Conservation (phyloP, 2,329 filamentous ascomycete genomes). For the Myrmaecium sp. region DNA sequence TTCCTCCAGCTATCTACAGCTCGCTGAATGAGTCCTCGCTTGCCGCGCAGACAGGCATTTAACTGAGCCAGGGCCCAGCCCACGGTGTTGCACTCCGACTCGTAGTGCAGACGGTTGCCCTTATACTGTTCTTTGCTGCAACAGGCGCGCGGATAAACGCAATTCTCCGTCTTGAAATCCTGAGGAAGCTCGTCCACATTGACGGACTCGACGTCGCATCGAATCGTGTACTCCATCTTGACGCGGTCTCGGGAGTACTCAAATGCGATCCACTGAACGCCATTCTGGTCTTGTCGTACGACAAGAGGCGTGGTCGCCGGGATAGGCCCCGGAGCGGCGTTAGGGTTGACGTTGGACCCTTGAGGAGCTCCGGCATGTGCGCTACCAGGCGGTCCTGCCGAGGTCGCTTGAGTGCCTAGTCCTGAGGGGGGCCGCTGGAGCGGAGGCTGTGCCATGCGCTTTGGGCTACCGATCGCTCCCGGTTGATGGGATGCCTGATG, state of each 20-base stretch:
- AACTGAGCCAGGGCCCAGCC: conserved; percentile 95
- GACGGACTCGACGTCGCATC: conserved; percentile 93
- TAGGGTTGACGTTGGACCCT: conserved; percentile 53
- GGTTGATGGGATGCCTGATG: conserved; percentile 30
- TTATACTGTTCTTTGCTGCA: conserved; percentile 92
- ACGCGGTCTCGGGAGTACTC: conserved; percentile 94
- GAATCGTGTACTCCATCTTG: conserved; percentile 99
- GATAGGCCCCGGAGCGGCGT: conserved; percentile 87
- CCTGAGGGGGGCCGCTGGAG: conserved; percentile 42
- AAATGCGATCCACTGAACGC: conserved; percentile 97
- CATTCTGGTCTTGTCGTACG: conserved; percentile 86
- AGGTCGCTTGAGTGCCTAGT: conserved; percentile 20
- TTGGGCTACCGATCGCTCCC: conserved; percentile 46
- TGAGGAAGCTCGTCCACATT: conserved; percentile 68
- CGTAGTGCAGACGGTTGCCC: conserved; percentile 87
- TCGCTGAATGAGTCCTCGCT: conserved; percentile 87
- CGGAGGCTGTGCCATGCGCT: conserved; percentile 29
- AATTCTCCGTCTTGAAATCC: conserved; percentile 97
- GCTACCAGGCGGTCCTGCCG: conserved; percentile 23
- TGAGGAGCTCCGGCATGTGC: conserved; percentile 23
- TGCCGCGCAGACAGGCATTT: conserved; percentile 79
- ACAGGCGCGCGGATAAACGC: conserved; percentile 90
- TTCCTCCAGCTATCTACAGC: conserved; percentile 98
- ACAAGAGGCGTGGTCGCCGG: conserved; percentile 91
- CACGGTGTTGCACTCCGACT: conserved; percentile 98